Base-by-base conservation (phyloP, 345 rosid genomes). In the Hirschfeldia incana region DNA sequence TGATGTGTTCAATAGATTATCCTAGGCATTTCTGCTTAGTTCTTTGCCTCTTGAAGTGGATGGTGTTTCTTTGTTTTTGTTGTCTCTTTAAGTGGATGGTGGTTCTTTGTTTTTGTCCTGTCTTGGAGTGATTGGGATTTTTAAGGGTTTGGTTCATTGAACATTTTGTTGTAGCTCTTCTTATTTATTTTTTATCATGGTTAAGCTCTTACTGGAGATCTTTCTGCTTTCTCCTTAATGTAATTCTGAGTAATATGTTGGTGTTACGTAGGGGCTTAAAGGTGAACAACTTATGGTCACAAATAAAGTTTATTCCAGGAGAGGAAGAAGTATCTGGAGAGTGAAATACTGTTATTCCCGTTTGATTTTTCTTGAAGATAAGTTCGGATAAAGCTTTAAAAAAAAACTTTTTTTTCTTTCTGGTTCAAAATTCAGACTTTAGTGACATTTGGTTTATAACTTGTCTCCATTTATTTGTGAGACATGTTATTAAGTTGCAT, bases 271-370 rank as follows among this genome's bases (percentile, higher is more conserved):
- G 74, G 74, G 63, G 69, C 13, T 66, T 34, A 71, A 71, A 33
- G 34, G 55, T 37, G 71, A 29, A 2, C 3, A 29, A 29, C 32
- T 29, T 29, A 29, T 29, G 32, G 61, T 39, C 62, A 60, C 69
- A 70, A 80, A 76, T 76, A 81, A 42, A 66, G 80, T 26, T 49
- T 34, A 58, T 34, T 79, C 67, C 71, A 53, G 74, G 65, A 70
- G 72, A 70, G 68, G 75, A 63, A 62, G 72, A 80, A 65, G 69
- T 67, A 67, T 46, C 73, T 17, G 66, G 21, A 2, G 67, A 51
- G 13, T 75, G 30, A 63, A 28, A 0, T 26, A n/a, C 17, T 71
- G 65, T 65, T 7, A 5, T 76, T 71, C 21, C 6, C 33, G 16
- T 11, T 80, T 66, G 46, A 33, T 21, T 21, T 21, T 21, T 21